Base-by-base conservation (phyloP, 345 rosid genomes). In the Dipteronia sinensis region DNA sequence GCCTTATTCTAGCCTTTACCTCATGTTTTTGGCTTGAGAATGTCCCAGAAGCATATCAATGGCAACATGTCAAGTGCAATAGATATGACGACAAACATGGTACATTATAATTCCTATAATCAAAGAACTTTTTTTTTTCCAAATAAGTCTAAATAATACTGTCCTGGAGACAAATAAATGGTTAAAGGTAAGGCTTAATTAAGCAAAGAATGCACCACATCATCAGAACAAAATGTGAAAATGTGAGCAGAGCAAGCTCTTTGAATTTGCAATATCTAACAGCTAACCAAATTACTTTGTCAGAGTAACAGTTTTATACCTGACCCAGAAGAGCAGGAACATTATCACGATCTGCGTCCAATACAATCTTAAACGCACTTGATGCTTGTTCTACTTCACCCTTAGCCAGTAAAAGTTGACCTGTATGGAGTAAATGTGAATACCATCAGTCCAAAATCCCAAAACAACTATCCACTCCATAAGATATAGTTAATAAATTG, bases 281-380 rank as follows among this genome's bases (percentile, higher is more conserved):
- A 17, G 31, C 31, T 69, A 76, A 53, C 75, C 51, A 42, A 75
- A 73, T 31, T 20, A 63, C 47, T 44, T 55, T 5, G 29, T 63
- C 17, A 76, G 63, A 38, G 20, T 64, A n/a, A 20, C 47, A 59
- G 27, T 74, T 69, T 9, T 59, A 49, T 84, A 96, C 99, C 97
- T 96, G 99, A 76, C 99, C 98, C 76, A 96, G 87, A 87, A 94
- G 95, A 87, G 98, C 98, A 77, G 99, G 89, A 53, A 96, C 95
- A 76, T 90, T 94, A 78, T 96, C 93, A 44, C 88, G 85, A 65
- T 89, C 89, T 80, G 87, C 95, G 69, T 89, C 99, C 74, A 96
- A 75, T 19, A 89, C 95, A 69, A 96, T 94, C 80, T 84, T 96
- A 85, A 96, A 96, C 10, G 98, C 97, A 84, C 93, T 87, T 77